Evolutionary conservation across 352 stramenopile genomes (phyloP), one percentile per base, ranked within the genome.

Genomic region (Blastocystis sp.): DNA sequence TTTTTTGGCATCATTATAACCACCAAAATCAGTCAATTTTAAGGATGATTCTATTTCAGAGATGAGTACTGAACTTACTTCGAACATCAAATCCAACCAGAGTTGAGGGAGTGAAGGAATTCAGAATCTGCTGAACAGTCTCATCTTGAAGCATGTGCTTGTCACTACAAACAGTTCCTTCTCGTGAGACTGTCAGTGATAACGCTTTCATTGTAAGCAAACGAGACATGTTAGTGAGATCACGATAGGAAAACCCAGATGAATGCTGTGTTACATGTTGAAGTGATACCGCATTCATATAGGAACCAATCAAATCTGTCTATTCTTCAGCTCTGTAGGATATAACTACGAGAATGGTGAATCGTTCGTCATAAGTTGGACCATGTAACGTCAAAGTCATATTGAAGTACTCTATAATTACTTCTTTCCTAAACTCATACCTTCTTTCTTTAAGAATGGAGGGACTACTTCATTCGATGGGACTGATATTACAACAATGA

Each of bases 141-240:
- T n/a, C 35, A 2, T 58, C 40, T 1, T 30, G 7, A 27, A 79
- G 40, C 2, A 58, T 27, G 19, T 79, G 40, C n/a, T 56, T 1
- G 68, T 35, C 4, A 53, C 68, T 60, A 19, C 19, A 9, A 35
- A 79, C 13, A 17, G 22, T 35, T 15, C 44, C 44, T 22, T 56
- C 35, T n/a, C 33, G 19, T 1, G 17, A 17, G 6, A 79, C 35
- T n/a, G 37, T 17, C 1, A 58, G 22, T n/a, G 15, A 22, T 7
- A 37, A 79, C 1, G 68, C 68, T 27, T 79, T 79, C 44, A 79
- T 79, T 11, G 27, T 27, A 4, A 79, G 30, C n/a, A 57, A 19
- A 30, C 51, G 42, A 1, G 44, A 7, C 40, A 79, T 24, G n/a
- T 60, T 79, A 17, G 33, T 30, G 35, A 79, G 15, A 35, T 79